Conservation (phyloP, 441 rosid genomes). For the Syzygium syzygioides region DNA sequence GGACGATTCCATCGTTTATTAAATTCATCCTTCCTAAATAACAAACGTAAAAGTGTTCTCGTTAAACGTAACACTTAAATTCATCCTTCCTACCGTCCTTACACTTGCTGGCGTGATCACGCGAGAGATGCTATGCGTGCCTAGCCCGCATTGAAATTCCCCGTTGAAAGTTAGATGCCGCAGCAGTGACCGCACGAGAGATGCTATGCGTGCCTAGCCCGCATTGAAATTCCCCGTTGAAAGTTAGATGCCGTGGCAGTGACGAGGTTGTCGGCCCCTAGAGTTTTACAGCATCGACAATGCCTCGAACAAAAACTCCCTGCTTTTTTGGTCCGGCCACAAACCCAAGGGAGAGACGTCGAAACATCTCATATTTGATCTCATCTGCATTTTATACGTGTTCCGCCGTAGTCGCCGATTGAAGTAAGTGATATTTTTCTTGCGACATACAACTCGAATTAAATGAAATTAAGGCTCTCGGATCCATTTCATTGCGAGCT, state of each 20-base stretch:
- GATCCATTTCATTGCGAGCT: not conserved
- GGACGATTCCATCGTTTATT: no score
- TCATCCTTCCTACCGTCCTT: no score
- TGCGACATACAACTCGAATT: not conserved
- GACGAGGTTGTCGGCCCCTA: not conserved
- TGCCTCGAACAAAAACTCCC: not conserved
- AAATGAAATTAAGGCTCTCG: not conserved
- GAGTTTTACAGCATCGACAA: not conserved
- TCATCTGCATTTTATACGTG: not conserved
- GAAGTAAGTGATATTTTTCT: not conserved
- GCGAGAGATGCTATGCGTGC: not conserved
- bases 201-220: not conserved
- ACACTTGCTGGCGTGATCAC: not conserved
- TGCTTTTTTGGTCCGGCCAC: not conserved
- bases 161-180: not conserved
- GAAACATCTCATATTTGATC: not conserved
- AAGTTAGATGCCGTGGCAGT: not conserved
- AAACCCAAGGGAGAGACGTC: not conserved
- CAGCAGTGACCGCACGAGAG: fast-evolving
- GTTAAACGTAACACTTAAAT: no score
- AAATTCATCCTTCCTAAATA: no score
- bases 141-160: not conserved
- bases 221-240: not conserved
- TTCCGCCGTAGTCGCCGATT: not conserved
- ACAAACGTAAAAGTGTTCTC: no score